Evolutionary conservation across 192 early-diverging fungal species (phyloP), one percentile per base, ranked within the genome.

Genomic region (Coemansia sp.): DNA sequence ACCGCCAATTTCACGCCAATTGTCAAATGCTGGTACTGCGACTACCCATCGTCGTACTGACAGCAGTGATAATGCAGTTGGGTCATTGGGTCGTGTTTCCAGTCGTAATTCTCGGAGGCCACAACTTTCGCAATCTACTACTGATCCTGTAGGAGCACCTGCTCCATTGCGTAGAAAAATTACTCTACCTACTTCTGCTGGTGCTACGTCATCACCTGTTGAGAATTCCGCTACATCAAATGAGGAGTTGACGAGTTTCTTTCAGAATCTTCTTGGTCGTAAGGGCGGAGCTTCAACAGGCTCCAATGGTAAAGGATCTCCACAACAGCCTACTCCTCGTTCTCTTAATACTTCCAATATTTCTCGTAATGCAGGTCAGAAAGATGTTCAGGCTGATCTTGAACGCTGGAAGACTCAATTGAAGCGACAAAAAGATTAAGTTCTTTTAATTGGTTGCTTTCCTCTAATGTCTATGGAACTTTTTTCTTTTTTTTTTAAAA

Each of bases 181-280:
- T 19, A 61, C 59, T 10, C n/a, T 54, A 6, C 25, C 24, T 8
- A 9, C 64, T 30, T 9, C 31, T 23, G 24, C 39, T 25, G 42
- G 32, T 42, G 29, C 57, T 10, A 5, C 4, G 9, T 57, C 7
- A n/a, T 30, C 17, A 42, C 22, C 25, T 14, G 52, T 0, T 23
- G 61, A 65, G 17, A 32, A 5, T 14, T 51, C 51, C 20, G 71
- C 74, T 23, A 66, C 84, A 6, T 84, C 92, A 64, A 91, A 89
- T 64, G 93, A 93, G 74, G 92, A 93, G 5, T 77, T 95, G 21
- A 89, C 90, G 21, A 91, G 91, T 68, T 97, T 95, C 70, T 97
- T 95, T 88, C 89, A 95, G 74, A 90, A 89, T 11, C 84, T 97
- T 57, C 84, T 93, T 39, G 85, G 82, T 6, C 85, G 88, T 25